A percentile compares a stretch with the other conserved stretches of the same genome.
phyloP scores from a whole-genome alignment of 352 stramenopile species.

The Halophytophthora batemanensis region DNA sequence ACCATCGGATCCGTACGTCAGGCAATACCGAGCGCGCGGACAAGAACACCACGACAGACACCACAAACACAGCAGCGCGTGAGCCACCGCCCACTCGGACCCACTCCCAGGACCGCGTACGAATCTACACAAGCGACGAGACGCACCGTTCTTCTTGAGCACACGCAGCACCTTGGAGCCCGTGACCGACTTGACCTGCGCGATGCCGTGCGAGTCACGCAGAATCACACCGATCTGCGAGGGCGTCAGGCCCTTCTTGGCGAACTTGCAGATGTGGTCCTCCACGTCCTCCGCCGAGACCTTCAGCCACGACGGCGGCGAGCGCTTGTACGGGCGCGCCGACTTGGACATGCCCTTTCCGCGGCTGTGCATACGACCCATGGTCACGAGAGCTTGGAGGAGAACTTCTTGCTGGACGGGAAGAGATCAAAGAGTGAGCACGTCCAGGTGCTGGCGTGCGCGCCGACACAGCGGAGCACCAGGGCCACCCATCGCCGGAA shows the following conservation, averaged over 20 bases:
- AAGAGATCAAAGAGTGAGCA: conserved; percentile 67
- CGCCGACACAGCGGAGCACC: neutral
- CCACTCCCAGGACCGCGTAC: neutral
- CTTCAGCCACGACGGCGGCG: conserved; percentile 98
- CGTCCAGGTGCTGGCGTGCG: neutral
- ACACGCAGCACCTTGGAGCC: conserved; percentile 99
- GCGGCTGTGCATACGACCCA: conserved; percentile 98
- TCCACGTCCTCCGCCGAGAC: conserved; percentile 95
- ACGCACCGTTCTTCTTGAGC: conserved; percentile 98
- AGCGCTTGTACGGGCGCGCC: conserved; percentile 98
- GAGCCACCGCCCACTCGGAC: no score
- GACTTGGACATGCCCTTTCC: conserved; percentile 99
- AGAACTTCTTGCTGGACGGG: conserved; percentile 44
- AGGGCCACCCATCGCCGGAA: conserved; percentile 34
- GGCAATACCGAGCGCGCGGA: conserved; percentile 74
- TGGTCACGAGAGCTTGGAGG: conserved; percentile 52
- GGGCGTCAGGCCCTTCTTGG: conserved; percentile 97
- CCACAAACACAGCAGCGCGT: conserved; percentile 7
- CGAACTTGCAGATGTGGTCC: conserved; percentile 99
- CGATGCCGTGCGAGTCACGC: conserved; percentile 99
- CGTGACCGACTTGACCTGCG: conserved; percentile 98
- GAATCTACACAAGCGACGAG: neutral
- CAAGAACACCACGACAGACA: conserved; percentile 16
- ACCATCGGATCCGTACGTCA: conserved; percentile 71
- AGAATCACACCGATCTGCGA: conserved; percentile 99